phyloP scores from a whole-genome alignment of 805 yeast species.

The Cyberlindnera xishuangbannaensis region DNA sequence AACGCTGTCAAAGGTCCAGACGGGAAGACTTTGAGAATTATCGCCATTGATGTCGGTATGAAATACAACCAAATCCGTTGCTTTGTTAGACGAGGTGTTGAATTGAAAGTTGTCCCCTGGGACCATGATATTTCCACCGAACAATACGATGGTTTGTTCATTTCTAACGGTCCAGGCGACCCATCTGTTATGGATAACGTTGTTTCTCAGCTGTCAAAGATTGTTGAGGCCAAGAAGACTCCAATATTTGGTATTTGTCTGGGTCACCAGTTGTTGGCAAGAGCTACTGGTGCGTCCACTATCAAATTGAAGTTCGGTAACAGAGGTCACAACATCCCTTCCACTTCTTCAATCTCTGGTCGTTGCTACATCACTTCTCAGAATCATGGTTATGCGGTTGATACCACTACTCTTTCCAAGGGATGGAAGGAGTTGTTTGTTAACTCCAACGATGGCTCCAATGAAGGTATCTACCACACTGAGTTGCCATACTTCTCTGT shows the following conservation, averaged over 20 bases:
- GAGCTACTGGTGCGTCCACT: constrained; percentile 94
- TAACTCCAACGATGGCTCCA: constrained; percentile 94
- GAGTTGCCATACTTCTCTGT: constrained; percentile 91
- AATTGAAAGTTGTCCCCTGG: constrained; percentile 93
- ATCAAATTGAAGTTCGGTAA: constrained; percentile 93
- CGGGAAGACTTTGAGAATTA: constrained; percentile 74
- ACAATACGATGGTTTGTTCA: constrained; percentile 88
- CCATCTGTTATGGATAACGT: constrained; percentile 78
- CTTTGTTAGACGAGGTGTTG: constrained; percentile 93
- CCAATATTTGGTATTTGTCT: constrained; percentile 98
- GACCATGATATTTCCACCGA: constrained; percentile 78
- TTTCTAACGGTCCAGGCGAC: constrained; percentile 99
- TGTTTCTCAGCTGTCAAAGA: constrained; percentile 52
- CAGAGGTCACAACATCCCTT: constrained; percentile 98
- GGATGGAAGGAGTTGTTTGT: constrained; percentile 95
- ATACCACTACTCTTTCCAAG: constrained; percentile 58
- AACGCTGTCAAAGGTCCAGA: constrained; percentile 52
- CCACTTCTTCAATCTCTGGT: constrained; percentile 84
- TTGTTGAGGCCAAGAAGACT: constrained; percentile 59
- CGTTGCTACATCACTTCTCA: constrained; percentile 98
- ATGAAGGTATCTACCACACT: constrained; percentile 95
- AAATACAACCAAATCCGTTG: constrained; percentile 97
- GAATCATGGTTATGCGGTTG: constrained; percentile 98
- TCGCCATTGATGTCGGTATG: constrained; percentile 97
- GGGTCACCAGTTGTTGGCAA: constrained; percentile 94